Base-by-base conservation (phyloP, 2,329 filamentous ascomycete genomes). In the Biscogniauxia sp. region DNA sequence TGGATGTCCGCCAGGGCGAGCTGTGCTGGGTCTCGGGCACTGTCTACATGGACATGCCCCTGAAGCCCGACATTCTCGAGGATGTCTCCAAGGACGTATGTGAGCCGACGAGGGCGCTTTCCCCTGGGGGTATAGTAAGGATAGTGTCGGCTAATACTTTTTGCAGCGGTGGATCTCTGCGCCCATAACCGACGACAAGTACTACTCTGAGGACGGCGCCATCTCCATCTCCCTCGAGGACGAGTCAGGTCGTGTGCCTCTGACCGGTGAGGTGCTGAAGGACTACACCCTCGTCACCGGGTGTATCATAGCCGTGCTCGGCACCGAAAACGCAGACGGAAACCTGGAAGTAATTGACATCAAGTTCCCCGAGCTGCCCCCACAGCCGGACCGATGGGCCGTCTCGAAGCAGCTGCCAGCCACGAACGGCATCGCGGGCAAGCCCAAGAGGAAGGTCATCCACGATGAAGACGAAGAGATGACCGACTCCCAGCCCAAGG, bases 11-110 rank as follows among this genome's bases (percentile, higher is more conserved):
- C 62, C 95, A 98, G 79, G 95, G 95, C 64, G 88, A 97, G 78
- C 80, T 98, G 41, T 98, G 94, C 78, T 99, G 94, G 93, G 90
- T 99, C 17, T 84, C 89, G 0, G 95, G 96, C 17, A 99, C 95
- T 0, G 87, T 98, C 32, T 99, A 96, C 75, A 96, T 98, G 90
- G 92, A 98, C 65, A 93, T 99, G 92, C 86, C 91, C 2, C 77
- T 97, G 70, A 99, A 99, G 78, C 95, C 96, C 0, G 96, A 96
- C 72, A 94, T 99, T 74, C 79, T 99, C 37, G 93, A 97, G 61
- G 95, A 99, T 69, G 91, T 99, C 51, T 90, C 91, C 50, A 96
- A 96, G 77, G 94, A 97, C 76, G 91, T 93, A 78, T 66, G 84
- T 75, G 13, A 52, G 8, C 51, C n/a, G 6, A 53, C 23, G 5